Conservation (phyloP, 2,329 filamentous ascomycete species). For the Beauveria bassiana region DNA sequence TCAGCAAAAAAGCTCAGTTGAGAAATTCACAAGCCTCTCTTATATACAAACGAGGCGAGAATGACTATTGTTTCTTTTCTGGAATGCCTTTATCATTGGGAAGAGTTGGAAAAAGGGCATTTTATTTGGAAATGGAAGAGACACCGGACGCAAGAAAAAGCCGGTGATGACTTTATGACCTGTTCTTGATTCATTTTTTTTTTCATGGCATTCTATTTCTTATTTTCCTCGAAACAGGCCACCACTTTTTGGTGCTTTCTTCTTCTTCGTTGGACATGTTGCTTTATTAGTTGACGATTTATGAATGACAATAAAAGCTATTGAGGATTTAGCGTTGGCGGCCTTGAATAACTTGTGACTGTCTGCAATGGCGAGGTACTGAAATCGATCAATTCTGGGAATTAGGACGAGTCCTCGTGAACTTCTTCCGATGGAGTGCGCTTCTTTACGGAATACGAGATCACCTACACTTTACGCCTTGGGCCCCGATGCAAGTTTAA, state of each 20-base stretch:
- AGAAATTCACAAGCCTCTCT: background rate
- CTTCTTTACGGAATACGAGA: no score
- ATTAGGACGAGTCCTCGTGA: no score
- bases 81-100: conserved; percentile 3
- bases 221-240: conserved; percentile 1
- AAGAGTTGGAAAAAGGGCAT: conserved; percentile 3
- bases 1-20: background rate
- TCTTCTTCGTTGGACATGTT: conserved; percentile 19
- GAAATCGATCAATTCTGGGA: no score
- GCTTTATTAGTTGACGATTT: conserved; percentile 32
- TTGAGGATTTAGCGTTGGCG: conserved; percentile 1
- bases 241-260: conserved; percentile 8
- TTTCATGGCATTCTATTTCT: conserved; percentile 12
- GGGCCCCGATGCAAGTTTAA: no score
- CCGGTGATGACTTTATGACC: conserved; percentile 20
- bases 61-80: conserved; percentile 4
- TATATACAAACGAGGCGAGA: background rate
- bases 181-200: conserved; percentile 15
- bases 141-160: conserved; percentile 14
- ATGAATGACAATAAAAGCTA: conserved; percentile 32
- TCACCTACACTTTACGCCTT: no score
- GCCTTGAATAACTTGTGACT: background rate
- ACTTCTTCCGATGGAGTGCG: no score
- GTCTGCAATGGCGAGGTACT: background rate
- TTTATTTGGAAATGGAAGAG: conserved; percentile 9